Base-by-base conservation (phyloP, 139 green algal genomes). In the Coelastrella sp. region DNA sequence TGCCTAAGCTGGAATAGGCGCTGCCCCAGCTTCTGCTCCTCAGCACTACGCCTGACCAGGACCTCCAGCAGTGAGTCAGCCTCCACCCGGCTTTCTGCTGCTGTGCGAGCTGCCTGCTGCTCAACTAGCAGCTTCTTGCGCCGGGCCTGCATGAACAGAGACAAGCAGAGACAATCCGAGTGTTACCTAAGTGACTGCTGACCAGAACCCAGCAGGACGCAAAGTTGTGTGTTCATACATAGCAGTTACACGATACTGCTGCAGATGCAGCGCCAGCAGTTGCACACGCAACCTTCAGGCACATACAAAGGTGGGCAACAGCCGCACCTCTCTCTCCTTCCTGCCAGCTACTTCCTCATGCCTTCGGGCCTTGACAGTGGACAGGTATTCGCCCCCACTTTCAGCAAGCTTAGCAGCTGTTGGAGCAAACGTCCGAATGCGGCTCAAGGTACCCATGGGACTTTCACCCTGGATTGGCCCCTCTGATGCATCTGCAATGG, bases 261-360 rank as follows among this genome's bases (percentile, higher is more conserved):
- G 32, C 32, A 47, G 32, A 47, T 47, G 32, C 32, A 47, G 32
- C 32, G 32, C 32, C 32, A 47, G 32, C 32, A 47, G 32, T 47
- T 47, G 32, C 32, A 2, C 32, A 47, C 32, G 32, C 32, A 47
- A 47, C 32, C 32, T 47, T 47, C 32, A 47, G 32, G 32, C 32
- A 47, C 32, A 47, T 47, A 47, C 32, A 47, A 2, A 47, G 32
- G 32, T 47, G 13, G 64, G 64, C 64, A 7, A 0, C 13, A 10
- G 32, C 32, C 93, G 66, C 22, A 91, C 94, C 93, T 97, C 94
- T 11, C 96, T 91, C 90, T 97, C 95, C 16, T 92, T 92, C 13
- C 95, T 94, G 5, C 91, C 94, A 14, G 87, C 89, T 19, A 93
- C 80, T 76, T 97, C 95, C 14, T 96, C 95, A 32, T 85, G 83